Evolutionary conservation across 2,329 filamentous ascomycete species (phyloP).

Genomic region (Fusarium transvaalense): DNA sequence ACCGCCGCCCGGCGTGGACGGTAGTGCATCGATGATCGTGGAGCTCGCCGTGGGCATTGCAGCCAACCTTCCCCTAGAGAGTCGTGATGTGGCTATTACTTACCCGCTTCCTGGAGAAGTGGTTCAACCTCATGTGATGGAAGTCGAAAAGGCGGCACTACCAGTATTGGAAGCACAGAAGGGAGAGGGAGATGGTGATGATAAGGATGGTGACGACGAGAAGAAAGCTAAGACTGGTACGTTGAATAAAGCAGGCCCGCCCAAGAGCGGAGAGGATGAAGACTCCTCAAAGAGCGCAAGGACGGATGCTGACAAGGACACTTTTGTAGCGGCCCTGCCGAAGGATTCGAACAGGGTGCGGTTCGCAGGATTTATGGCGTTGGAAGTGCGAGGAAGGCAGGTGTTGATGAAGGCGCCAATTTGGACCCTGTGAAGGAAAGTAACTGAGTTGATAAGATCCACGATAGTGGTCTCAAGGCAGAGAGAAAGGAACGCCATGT

Average conservation of each 20-base stretch:
- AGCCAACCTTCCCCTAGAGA: conserved; percentile 88
- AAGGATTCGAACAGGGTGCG: conserved; percentile 71
- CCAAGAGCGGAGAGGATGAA: conserved; percentile 38
- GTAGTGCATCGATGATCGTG: conserved; percentile 90
- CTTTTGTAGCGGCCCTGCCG: conserved; percentile 52
- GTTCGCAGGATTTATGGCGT: conserved; percentile 79
- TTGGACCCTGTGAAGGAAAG: conserved; percentile 63
- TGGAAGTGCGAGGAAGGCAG: conserved; percentile 81
- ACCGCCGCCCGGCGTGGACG: conserved; percentile 83
- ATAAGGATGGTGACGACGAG: conserved; percentile 58
- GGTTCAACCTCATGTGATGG: conserved; percentile 83
- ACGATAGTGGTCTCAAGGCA: not conserved
- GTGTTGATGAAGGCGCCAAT: conserved; percentile 82
- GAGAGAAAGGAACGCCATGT: conserved; percentile 13
- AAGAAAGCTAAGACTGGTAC: conserved; percentile 65
- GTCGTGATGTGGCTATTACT: conserved; percentile 87
- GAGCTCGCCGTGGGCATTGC: conserved; percentile 90
- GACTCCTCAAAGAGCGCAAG: conserved; percentile 49
- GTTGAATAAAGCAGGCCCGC: conserved; percentile 46
- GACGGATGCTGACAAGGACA: conserved; percentile 57
- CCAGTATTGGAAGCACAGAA: conserved; percentile 68
- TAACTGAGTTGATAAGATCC: not conserved
- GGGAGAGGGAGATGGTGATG: conserved; percentile 58
- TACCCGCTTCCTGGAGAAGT: conserved; percentile 84
- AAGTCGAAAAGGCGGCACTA: conserved; percentile 79